Evolutionary conservation across 192 early-diverging fungal species (phyloP), one percentile per base, ranked within the genome.

Genomic region (Backusella psychrophila): DNA sequence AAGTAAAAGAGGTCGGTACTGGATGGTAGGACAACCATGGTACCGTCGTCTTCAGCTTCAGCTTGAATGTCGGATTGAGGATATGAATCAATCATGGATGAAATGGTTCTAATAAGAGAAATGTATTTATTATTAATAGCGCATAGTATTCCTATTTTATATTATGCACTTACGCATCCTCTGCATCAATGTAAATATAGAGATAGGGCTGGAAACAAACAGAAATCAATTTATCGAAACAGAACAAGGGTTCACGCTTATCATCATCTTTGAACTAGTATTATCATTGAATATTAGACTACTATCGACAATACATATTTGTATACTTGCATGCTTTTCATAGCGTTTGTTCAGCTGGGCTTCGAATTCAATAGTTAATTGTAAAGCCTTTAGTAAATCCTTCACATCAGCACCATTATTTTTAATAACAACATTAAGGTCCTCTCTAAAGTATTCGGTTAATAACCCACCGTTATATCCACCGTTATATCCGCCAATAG

Each of bases 301-400:
- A 33, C 33, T 3, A 33, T 59, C 1, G 29, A 29, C 29, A 29
- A 17, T 44, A 44, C 17, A 11, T 3, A 42, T 14, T 11, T 17
- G 15, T n/a, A 72, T 53, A 69, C 69, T 77, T 77, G 87, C 90
- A 74, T 80, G 83, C 66, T 80, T 86, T 31, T 80, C 80, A 75
- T 96, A 98, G 49, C 93, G 83, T 33, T 90, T 90, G 41, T 89
- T 84, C 11, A 97, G 84, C 78, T 97, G 96, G 17, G 81, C 82
- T 82, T 99, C 98, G 81, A 98, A 98, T 38, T 96, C 96, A 68
- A 95, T 85, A 0, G 98, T 97, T 11, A 91, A 84, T 21, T 95
- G 91, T 72, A 99, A 78, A 0, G 91, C 92, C 19, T 89, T 79
- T 9, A 96, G 81, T 75, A 99, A 85, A 17, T 89, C 75, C 68